These are phyloP conservation scores for Suillus placidus DNA, from an alignment of 768 basidiomycete genomes.

Conservation along the genomic window DNA sequence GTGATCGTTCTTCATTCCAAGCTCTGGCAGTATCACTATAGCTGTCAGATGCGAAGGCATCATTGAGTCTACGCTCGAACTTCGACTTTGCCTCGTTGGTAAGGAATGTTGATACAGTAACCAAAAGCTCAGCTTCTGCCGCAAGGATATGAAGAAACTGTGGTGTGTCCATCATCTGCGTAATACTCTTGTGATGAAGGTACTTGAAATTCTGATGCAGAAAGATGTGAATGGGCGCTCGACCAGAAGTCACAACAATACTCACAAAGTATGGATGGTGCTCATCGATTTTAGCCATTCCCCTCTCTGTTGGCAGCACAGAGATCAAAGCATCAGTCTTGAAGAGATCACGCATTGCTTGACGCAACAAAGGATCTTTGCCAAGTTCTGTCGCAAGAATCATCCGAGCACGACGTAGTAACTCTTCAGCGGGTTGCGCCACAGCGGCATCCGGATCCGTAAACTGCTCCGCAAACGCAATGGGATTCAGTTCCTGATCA, in stretches of 20 bases:
- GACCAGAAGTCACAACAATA: conserved; percentile 14
- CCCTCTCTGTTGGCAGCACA: conserved; percentile 86
- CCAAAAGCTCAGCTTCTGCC: conserved; percentile 88
- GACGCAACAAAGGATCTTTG: conserved; percentile 87
- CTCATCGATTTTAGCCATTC: conserved; percentile 75
- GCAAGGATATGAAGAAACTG: conserved; percentile 91
- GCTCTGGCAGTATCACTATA: conserved; percentile 83
- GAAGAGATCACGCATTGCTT: conserved; percentile 75
- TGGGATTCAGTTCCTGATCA: conserved; percentile 80
- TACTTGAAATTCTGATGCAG: conserved; percentile 88
- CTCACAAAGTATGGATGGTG: conserved; percentile 72
- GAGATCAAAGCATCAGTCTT: conserved; percentile 74
- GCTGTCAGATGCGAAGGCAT: conserved; percentile 83
- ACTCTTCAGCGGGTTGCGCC: conserved; percentile 62
- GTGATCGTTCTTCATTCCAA: conserved; percentile 88
- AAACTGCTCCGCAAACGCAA: conserved; percentile 85
- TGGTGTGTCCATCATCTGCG: conserved; percentile 65
- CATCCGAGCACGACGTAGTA: conserved; percentile 75
- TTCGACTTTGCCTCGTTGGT: conserved; percentile 61
- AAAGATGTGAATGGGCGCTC: neutral
- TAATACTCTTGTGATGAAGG: conserved; percentile 74
- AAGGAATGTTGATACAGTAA: conserved; percentile 73
- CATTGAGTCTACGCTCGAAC: conserved; percentile 75
- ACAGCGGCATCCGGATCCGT: conserved; percentile 66
- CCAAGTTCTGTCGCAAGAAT: conserved; percentile 89